These are phyloP conservation scores for Zygosaccharomyces siamensis DNA, from an alignment of 805 yeast species.

Conservation along the genomic window DNA sequence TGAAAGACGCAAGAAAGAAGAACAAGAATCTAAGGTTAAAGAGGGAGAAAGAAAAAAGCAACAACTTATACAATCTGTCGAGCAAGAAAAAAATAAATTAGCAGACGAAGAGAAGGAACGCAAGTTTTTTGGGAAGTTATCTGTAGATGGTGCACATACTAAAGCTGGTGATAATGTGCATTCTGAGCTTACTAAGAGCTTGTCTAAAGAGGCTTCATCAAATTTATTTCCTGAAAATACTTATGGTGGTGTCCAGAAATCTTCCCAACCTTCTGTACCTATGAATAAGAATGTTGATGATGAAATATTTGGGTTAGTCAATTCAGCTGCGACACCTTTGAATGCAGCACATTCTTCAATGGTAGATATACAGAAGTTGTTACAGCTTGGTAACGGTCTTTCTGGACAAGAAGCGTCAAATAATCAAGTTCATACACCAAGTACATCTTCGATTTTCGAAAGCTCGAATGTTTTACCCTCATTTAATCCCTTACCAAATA, in stretches of 20 bases:
- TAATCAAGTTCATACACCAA: not conserved
- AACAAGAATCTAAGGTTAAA: constrained; percentile 33
- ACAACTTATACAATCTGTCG: not conserved
- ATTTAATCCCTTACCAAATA: constrained; percentile 6
- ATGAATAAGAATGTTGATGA: constrained; percentile 17
- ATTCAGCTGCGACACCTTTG: constrained; percentile 25
- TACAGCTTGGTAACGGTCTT: constrained; percentile 8
- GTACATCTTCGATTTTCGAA: constrained; percentile 3
- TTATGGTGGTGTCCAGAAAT: constrained; percentile 11
- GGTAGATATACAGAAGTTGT: constrained; percentile 18
- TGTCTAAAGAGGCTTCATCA: not conserved
- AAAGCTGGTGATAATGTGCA: not conserved
- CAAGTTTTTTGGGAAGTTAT: constrained; percentile 20
- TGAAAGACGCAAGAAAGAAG: constrained; percentile 28
- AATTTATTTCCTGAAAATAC: constrained; percentile 16
- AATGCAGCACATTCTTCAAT: constrained; percentile 21
- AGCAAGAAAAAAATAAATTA: constrained; percentile 15
- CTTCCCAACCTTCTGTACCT: not conserved
- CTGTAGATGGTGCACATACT: constrained; percentile 5
- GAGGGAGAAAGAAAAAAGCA: constrained; percentile 33
- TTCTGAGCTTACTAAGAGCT: not conserved
- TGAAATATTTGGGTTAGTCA: constrained; percentile 28
- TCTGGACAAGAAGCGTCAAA: not conserved
- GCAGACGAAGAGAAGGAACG: constrained; percentile 22
- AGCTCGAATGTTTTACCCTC: constrained; percentile 6